Base-by-base conservation (phyloP, 1,139 yeast species). In the Wickerhamomyces sp. region DNA sequence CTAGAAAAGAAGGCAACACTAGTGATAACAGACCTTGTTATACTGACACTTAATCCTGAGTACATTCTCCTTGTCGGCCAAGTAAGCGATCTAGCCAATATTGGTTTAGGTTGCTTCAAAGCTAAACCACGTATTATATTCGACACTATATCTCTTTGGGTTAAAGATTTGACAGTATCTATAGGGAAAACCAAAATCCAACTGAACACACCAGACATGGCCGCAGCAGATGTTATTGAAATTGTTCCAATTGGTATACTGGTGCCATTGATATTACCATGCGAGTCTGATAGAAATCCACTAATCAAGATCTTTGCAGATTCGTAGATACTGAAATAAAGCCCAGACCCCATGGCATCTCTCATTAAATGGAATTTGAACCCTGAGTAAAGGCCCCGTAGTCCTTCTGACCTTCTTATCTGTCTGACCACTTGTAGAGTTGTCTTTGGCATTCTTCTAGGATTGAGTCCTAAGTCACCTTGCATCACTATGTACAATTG, bases 111-210 rank as follows among this genome's bases (percentile, higher is more conserved):
- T 31, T 72, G 56, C 37, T 60, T 61, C 26, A 72, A 56, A 0
- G 61, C 51, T 13, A 57, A 57, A 3, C 53, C 49, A 33, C 86
- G 62, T 38, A 83, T 63, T n/a, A 81, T 77, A 48, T 79, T 77
- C 17, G 81, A 68, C 28, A 86, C 84, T 9, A 82, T 70, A 51
- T 86, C 94, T 43, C 83, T 75, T 57, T 87, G 96, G 34, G 78
- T 71, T 43, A 81, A 69, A 2, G 90, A 77, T 58, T 88, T 87
- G 44, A 81, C 68, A 0, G 95, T 86, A 57, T 87, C 96, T 3
- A 88, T 59, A 0, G 96, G 96, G 63, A 83, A 87, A 3, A 86
- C 79, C 2, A 78, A 58, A 2, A 77, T 61, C 94, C 95, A 86
- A 37, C 88, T 73, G 15, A 80, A 61, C 12, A 81, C 74, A 2